A percentile compares a stretch with the other conserved stretches of the same genome.
Conservation (phyloP, 345 rosid genomes). For the Adansonia digitata region DNA sequence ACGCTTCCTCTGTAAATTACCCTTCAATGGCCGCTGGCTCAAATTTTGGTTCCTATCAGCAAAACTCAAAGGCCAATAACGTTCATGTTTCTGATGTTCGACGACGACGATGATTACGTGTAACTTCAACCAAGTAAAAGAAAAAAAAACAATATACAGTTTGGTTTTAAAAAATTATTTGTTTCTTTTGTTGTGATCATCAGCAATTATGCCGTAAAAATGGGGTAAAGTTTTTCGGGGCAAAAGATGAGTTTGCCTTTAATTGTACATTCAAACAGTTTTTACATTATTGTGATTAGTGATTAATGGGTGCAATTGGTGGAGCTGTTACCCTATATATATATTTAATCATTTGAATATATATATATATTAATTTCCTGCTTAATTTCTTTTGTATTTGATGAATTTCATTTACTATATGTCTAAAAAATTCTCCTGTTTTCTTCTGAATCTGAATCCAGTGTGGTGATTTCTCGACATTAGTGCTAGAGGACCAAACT, state of each 20-base stretch:
- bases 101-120: neutral
- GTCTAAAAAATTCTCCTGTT: too few relatives aligned
- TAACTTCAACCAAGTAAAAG: neutral
- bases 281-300: neutral
- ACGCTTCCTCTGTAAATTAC: conserved; percentile 3
- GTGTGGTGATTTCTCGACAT: neutral
- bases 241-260: neutral
- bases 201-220: neutral
- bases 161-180: neutral
- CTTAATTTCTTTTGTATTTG: neutral
- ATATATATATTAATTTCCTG: too few relatives aligned
- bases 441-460: neutral
- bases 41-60: conserved; percentile 1
- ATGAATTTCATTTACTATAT: neutral
- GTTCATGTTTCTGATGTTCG: neutral
- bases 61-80: neutral
- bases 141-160: neutral
- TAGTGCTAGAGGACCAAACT: neutral
- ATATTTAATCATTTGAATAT: too few relatives aligned
- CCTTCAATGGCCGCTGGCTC: conserved; percentile 14
- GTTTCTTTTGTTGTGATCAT: neutral
- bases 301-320: neutral
- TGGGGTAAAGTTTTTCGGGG: neutral
- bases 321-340: neutral
- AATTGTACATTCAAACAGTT: conserved; percentile 2